phyloP scores from a whole-genome alignment of 352 stramenopile genomes.

The Phytopythium boreale region DNA sequence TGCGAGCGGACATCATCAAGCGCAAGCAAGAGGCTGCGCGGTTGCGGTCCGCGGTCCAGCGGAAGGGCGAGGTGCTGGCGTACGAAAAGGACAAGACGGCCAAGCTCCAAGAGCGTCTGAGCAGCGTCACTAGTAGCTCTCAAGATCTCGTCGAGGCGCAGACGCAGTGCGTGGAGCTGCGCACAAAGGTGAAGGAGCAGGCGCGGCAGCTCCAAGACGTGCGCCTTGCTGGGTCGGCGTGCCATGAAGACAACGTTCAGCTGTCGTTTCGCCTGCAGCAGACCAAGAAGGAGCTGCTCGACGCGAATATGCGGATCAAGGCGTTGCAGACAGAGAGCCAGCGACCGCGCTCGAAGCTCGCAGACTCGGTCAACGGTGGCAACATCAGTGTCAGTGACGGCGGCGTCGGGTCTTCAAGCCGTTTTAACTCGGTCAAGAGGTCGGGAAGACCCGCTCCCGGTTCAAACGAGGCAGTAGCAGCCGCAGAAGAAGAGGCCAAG shows the following conservation, averaged over 20 bases:
- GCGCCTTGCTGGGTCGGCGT: constrained; percentile 26
- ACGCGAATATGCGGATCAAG: constrained; percentile 30
- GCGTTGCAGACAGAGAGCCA: constrained; percentile 31
- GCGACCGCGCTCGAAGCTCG: constrained; percentile 22
- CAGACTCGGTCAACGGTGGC: constrained; percentile 16
- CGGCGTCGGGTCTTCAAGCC: not conserved
- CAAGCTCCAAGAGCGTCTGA: constrained; percentile 24
- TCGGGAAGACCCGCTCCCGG: not conserved
- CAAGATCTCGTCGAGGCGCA: constrained; percentile 20
- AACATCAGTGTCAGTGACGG: not conserved
- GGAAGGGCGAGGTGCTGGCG: constrained; percentile 45
- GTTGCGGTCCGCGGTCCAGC: constrained; percentile 32
- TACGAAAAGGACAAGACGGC: constrained; percentile 36
- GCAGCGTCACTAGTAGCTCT: constrained; percentile 19
- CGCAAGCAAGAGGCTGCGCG: constrained; percentile 29
- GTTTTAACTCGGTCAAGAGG: not conserved
- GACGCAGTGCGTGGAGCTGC: constrained; percentile 19
- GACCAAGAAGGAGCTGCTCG: constrained; percentile 21
- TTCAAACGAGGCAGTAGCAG: not conserved
- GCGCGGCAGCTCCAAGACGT: constrained; percentile 28
- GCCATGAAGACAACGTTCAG: constrained; percentile 31
- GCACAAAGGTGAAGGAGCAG: constrained; percentile 44
- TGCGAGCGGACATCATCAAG: constrained; percentile 28
- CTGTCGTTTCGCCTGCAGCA: constrained; percentile 32
- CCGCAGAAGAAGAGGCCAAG: constrained; percentile 30